Evolutionary conservation across 495 filamentous ascomycete species (phyloP), one percentile per base, ranked within the genome.

Genomic region (Barbatosphaeria neglecta): DNA sequence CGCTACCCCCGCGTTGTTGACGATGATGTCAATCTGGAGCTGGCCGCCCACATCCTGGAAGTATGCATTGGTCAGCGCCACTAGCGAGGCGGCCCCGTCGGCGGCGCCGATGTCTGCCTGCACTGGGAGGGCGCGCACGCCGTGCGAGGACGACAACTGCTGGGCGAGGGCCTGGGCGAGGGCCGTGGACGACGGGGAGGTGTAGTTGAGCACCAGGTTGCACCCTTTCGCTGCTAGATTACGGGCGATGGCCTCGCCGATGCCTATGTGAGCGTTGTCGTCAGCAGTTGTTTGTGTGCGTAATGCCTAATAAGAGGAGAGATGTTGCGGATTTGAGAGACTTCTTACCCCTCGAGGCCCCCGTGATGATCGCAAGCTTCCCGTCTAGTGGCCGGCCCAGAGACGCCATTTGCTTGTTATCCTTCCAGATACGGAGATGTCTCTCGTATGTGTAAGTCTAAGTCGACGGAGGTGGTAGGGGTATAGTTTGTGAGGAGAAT

Each of bases 1-100:
- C 2, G 79, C 70, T 8, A 90, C 68, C 46, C 81, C 89, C 37
- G 89, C 88, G 61, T 94, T 94, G 74, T 95, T 93, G 68, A 95
- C 69, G 22, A 94, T 64, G 52, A 95, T 87, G 61, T 95, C 86
- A 63, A 95, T 78, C 50, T 82, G 79, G 62, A 90, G 76, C 20
- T 54, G 48, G 22, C 51, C 48, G 24, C 39, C n/a, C n/a, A n/a
- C 41, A 23, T 49, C 38, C 8, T 60, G 31, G 4, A 46, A 11
- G 47, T 59, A 53, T 13, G 46, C 45, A 23, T 56, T 54, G 17
- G 56, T 51, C 5, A 50, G 40, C 37, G 52, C 51, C 44, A 76
- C 53, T 6, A 77, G 48, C 20, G 52, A 44, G 10, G 56, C 51
- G 2, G 65, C 53, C 4, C 71, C 71, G 6, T 62, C 51, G 11